A percentile compares a stretch with the other conserved stretches of the same genome.
Conservation (phyloP, 2,329 filamentous ascomycete genomes). For the Polychaeton citri region DNA sequence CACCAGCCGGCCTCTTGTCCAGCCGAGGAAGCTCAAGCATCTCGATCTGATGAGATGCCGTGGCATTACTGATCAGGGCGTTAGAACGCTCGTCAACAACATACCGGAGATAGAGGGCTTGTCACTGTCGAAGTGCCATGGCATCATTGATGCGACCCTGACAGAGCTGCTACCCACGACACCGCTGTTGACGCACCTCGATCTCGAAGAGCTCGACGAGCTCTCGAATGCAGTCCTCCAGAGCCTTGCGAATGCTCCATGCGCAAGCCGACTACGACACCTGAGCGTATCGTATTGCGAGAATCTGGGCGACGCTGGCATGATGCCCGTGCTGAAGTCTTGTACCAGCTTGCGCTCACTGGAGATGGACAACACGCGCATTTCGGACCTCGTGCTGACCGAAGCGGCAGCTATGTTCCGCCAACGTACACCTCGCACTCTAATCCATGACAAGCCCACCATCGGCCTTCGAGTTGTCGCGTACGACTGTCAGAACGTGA, state of each 20-base stretch:
- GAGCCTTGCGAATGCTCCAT: slow-evolving; percentile 63
- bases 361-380: slow-evolving; percentile 85
- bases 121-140: slow-evolving; percentile 64
- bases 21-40: slow-evolving; percentile 66
- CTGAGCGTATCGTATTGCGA: slow-evolving; percentile 87
- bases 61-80: slow-evolving; percentile 56
- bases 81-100: slow-evolving; percentile 59
- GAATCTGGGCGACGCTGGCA: slow-evolving; percentile 65
- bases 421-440: slow-evolving; percentile 30
- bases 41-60: slow-evolving; percentile 72
- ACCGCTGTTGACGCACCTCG: slow-evolving; percentile 68
- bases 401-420: slow-evolving; percentile 76
- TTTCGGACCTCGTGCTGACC: slow-evolving; percentile 72
- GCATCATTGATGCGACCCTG: slow-evolving; percentile 60
- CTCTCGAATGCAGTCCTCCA: slow-evolving; percentile 65
- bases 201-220: slow-evolving; percentile 71
- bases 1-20: slow-evolving; percentile 61
- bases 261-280: slow-evolving; percentile 58
- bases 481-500: slow-evolving; percentile 85
- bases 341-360: slow-evolving; percentile 57
- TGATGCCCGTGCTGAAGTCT: slow-evolving; percentile 67
- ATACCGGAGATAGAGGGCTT: slow-evolving; percentile 72
- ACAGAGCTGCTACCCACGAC: slow-evolving; percentile 60
- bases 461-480: slow-evolving; percentile 64
- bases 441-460: slow-evolving; percentile 24